Evolutionary conservation across 192 early-diverging fungal genomes (phyloP), one percentile per base, ranked within the genome.

Genomic region (Entomortierella chlamydospora): DNA sequence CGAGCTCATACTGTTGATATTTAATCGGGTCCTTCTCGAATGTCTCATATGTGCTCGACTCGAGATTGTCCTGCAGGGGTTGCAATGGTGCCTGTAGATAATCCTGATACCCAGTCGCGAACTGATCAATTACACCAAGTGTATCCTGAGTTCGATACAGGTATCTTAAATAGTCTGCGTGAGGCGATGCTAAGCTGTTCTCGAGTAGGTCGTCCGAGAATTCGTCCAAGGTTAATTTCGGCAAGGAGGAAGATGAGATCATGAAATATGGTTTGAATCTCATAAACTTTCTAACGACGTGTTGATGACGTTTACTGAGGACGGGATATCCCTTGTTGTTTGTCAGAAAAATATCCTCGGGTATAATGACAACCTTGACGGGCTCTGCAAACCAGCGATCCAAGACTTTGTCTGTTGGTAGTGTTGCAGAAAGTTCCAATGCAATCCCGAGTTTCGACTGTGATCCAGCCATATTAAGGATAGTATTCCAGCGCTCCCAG

Each of bases 1-100:
- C 86, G 41, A 82, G 37, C 76, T 97, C 95, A 81, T 99, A 99
- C 68, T 90, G 89, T 54, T 89, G 84, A 83, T 99, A 99, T 79
- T 99, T 99, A 45, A 95, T 88, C 17, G 93, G 92, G 82, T 98
- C 96, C 53, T 91, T 93, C 79, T 99, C 98, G 85, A 99, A 99
- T 0, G 94, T 94, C 83, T 96, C 94, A 83, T 99, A 99, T 2
- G 96, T 98, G 6, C 87, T 90, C 10, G 94, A 93, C 53, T 96
- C 96, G 34, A 99, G 86, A 68, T 99, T 94, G 68, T 99, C 95
- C 91, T 96, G 96, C 28, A 99, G 84, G 13, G 98, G 98, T 50
- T 91, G 90, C 22, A 97, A 81, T 22, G 94, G 94, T 33, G 90
- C 86, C 83, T 96, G 94, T 25, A 96, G 76, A 63, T 92, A 96